Conservation (phyloP, 257 asterid species). For the Plectranthus barbatus region DNA sequence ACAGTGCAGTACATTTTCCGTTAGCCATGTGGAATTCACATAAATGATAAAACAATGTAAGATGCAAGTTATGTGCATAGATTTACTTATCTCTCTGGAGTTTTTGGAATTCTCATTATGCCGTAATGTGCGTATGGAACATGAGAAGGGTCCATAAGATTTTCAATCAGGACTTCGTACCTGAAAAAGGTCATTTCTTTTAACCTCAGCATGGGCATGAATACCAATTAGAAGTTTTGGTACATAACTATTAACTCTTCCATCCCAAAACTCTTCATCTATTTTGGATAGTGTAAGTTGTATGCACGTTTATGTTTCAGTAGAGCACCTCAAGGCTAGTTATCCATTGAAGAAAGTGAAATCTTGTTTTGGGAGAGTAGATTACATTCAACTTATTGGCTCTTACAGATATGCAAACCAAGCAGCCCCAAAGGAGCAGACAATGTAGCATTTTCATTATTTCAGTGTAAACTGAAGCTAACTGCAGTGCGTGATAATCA, state of each 20-base stretch:
- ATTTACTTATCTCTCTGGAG: slow-evolving; percentile 67
- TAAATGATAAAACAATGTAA: neutral
- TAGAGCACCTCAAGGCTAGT: neutral
- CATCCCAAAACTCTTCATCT: too few species aligned
- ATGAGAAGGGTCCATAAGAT: slow-evolving; percentile 98
- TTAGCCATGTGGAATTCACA: slow-evolving; percentile 23
- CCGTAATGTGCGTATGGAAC: slow-evolving; percentile 91
- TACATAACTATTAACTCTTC: neutral
- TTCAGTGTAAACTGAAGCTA: neutral
- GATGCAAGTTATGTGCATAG: slow-evolving; percentile 9
- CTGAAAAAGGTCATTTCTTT: slow-evolving; percentile 26
- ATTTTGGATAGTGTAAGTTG: too few species aligned
- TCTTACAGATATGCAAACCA: neutral
- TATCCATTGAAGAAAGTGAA: neutral
- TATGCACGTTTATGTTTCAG: neutral
- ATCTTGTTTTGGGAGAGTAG: neutral
- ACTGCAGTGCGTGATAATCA: neutral
- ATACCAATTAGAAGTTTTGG: neutral
- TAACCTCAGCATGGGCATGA: neutral
- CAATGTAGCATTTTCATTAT: neutral
- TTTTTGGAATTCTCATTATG: slow-evolving; percentile 44
- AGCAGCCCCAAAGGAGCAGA: neutral
- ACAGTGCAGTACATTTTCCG: slow-evolving; percentile 40
- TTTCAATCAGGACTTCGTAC: slow-evolving; percentile 79
- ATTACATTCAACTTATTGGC: neutral